Evolutionary conservation across 305 asterid species (phyloP).

Genomic region (Fraxinus ornus): DNA sequence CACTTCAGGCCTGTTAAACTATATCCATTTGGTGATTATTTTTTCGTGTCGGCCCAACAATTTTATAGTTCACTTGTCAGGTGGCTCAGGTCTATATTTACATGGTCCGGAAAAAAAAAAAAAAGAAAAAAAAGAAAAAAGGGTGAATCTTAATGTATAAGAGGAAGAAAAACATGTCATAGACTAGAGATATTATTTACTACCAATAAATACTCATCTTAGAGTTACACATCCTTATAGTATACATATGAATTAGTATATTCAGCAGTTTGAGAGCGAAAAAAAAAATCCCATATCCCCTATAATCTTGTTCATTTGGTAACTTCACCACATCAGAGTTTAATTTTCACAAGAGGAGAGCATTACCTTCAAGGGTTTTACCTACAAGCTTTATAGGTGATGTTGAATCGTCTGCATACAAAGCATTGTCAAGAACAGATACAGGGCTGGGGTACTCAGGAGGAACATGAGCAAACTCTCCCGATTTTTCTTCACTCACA

Average conservation of each 20-base stretch:
- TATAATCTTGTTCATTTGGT: background rate
- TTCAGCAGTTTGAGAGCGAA: background rate
- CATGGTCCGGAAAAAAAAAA: background rate
- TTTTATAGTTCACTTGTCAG: background rate
- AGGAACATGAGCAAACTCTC: conserved; percentile 39
- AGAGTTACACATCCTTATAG: background rate
- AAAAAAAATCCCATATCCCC: background rate
- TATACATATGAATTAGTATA: background rate
- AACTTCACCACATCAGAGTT: background rate
- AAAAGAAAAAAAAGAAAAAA: background rate
- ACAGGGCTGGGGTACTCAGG: conserved; percentile 77
- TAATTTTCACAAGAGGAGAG: conserved; percentile 10
- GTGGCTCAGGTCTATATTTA: background rate
- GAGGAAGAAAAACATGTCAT: background rate
- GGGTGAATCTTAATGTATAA: background rate
- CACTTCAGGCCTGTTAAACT: background rate
- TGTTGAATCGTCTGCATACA: conserved; percentile 50
- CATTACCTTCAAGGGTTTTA: conserved; percentile 54
- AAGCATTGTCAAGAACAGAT: conserved; percentile 64
- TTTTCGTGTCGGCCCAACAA: background rate
- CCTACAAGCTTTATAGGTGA: conserved; percentile 51
- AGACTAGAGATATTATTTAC: background rate
- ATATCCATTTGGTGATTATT: background rate
- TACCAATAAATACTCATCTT: background rate
- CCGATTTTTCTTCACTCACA: conserved; percentile 44